A percentile compares a stretch with the other conserved stretches of the same genome.
These are phyloP conservation scores for Paraphoma chrysanthemicola DNA, from an alignment of 2,329 filamentous ascomycete genomes.

Conservation along the genomic window DNA sequence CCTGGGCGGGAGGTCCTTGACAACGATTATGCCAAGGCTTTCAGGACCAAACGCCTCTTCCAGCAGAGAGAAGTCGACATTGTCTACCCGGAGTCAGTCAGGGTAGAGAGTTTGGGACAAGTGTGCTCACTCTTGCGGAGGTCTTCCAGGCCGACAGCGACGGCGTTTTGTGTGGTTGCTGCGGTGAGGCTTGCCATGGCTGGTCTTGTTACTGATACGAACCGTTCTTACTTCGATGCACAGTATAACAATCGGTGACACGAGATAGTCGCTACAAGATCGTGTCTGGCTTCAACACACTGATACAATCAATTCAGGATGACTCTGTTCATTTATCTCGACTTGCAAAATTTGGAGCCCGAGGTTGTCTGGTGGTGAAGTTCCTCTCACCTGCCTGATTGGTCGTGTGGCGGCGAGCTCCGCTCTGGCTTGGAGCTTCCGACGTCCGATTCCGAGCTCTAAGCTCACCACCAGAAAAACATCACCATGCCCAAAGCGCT, in stretches of 20 bases:
- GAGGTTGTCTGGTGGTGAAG: conserved; percentile 16
- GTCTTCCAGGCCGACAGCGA: conserved; percentile 47
- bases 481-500: conserved; percentile 82
- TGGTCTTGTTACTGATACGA: too few relatives aligned
- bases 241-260: too few relatives aligned
- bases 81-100: conserved; percentile 55
- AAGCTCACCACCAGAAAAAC: conserved; percentile 13
- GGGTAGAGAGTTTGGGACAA: too few relatives aligned
- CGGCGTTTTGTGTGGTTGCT: conserved; percentile 33
- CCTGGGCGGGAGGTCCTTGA: conserved; percentile 78
- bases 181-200: conserved; percentile 27
- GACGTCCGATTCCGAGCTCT: conserved; percentile 13
- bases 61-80: conserved; percentile 71
- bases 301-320: conserved; percentile 2
- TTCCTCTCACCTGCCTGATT: conserved; percentile 37
- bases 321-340: not conserved
- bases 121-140: conserved; percentile 53
- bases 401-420: conserved; percentile 27
- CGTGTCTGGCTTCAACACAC: not conserved
- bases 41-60: conserved; percentile 86
- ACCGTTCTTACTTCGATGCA: too few relatives aligned
- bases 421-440: conserved; percentile 10
- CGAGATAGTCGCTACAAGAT: not conserved
- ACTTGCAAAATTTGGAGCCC: not conserved
- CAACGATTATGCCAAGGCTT: conserved; percentile 91